These are phyloP conservation scores for Wickerhamiella infanticola DNA, from an alignment of 1,139 yeast species.

Conservation along the genomic window DNA sequence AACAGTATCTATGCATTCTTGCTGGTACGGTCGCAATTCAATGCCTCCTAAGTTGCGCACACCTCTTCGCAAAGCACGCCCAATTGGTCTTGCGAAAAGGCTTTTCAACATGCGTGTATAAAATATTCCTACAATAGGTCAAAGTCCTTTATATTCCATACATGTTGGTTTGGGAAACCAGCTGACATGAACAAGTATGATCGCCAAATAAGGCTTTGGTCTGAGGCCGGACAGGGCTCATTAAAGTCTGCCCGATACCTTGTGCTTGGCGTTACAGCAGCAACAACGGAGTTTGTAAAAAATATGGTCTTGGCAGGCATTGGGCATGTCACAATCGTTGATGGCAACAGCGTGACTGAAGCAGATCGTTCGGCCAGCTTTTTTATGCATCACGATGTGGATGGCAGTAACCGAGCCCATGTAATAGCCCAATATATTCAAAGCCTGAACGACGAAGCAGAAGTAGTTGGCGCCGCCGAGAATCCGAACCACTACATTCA, in stretches of 20 bases:
- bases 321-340: conserved; percentile 51
- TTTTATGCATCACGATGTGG: conserved; percentile 36
- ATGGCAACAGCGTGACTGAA: conserved; percentile 28
- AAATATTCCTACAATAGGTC: too few species aligned
- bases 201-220: conserved; percentile 85
- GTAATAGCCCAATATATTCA: conserved; percentile 30
- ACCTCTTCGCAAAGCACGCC: too few species aligned
- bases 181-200: conserved; percentile 35
- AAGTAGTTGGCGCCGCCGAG: background rate
- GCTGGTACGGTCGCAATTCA: conserved; percentile 46
- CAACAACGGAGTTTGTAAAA: conserved; percentile 58
- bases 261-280: conserved; percentile 42
- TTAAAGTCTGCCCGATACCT: conserved; percentile 47
- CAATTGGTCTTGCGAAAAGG: too few species aligned
- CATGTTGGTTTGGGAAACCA: background rate
- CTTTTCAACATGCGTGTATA: too few species aligned
- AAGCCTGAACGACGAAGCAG: conserved; percentile 49
- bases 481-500: background rate
- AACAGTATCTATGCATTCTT: conserved; percentile 48
- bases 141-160: too few species aligned
- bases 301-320: conserved; percentile 71
- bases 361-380: conserved; percentile 44
- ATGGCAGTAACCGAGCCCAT: conserved; percentile 23
- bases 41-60: background rate
- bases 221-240: conserved; percentile 51